Evolutionary conservation across 768 basidiomycete species (phyloP).

Genomic region (Boletus edulis): DNA sequence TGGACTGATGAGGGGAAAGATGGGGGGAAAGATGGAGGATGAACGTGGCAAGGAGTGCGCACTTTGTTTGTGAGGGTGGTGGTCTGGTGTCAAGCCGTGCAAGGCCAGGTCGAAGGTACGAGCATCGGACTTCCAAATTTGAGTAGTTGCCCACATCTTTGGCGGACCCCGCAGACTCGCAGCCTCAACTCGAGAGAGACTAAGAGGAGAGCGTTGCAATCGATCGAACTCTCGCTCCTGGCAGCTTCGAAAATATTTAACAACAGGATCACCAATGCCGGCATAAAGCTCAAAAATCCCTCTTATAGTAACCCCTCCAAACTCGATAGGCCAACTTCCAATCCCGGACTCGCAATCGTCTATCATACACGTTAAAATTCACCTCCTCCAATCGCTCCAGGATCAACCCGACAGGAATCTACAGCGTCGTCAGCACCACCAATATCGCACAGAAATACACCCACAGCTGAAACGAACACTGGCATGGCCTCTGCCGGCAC

Average conservation of each 20-base stretch:
- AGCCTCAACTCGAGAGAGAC: background rate
- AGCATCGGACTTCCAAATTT: conserved; percentile 38
- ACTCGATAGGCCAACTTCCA: conserved; percentile 80
- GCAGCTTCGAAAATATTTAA: background rate
- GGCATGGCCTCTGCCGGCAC: conserved; percentile 63
- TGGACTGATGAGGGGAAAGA: background rate
- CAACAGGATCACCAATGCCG: conserved; percentile 28
- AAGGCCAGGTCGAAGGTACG: conserved; percentile 25
- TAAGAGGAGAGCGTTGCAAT: too few species aligned
- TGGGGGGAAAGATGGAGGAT: background rate
- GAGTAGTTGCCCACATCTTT: conserved; percentile 25
- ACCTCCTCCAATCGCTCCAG: conserved; percentile 63
- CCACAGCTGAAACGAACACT: conserved; percentile 68
- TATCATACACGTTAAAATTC: conserved; percentile 71
- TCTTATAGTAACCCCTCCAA: conserved; percentile 51
- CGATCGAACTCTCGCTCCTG: background rate
- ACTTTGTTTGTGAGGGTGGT: conserved; percentile 35
- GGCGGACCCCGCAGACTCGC: conserved; percentile 31
- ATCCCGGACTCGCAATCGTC: conserved; percentile 59
- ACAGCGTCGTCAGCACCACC: conserved; percentile 4
- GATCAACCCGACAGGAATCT: conserved; percentile 70
- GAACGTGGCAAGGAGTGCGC: conserved; percentile 7
- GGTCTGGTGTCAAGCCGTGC: conserved; percentile 34
- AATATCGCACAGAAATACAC: conserved; percentile 28
- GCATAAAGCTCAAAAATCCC: conserved; percentile 34